These are phyloP conservation scores for Achlya hypogyna DNA, from an alignment of 352 stramenopile species.

Conservation along the genomic window DNA sequence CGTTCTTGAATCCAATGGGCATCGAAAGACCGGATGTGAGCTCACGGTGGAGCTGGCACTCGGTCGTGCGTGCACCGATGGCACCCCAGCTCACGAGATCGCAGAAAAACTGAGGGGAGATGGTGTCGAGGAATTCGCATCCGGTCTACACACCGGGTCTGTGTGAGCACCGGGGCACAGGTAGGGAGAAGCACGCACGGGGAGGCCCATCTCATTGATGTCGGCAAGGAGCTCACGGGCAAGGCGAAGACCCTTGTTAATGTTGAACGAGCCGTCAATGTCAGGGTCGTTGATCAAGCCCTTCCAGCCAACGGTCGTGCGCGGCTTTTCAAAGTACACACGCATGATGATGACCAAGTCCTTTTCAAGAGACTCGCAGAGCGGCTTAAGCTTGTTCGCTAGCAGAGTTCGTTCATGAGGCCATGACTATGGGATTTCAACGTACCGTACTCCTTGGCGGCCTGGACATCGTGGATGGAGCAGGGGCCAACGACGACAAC, in stretches of 20 bases:
- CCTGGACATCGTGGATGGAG: constrained; percentile 84
- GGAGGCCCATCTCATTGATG: constrained; percentile 82
- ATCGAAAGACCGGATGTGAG: constrained; percentile 84
- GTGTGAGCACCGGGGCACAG: constrained; percentile 47
- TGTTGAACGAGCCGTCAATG: constrained; percentile 85
- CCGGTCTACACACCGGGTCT: constrained; percentile 29
- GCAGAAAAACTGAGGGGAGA: constrained; percentile 86
- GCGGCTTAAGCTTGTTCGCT: constrained; percentile 45
- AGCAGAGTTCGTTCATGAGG: constrained; percentile 40
- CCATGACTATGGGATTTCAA: constrained; percentile 26
- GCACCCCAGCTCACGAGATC: constrained; percentile 84
- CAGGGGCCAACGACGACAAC: constrained; percentile 78
- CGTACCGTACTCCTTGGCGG: constrained; percentile 78
- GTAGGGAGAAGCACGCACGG: constrained; percentile 29
- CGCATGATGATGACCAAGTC: constrained; percentile 86
- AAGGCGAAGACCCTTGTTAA: constrained; percentile 84
- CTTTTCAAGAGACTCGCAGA: constrained; percentile 66
- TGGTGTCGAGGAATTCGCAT: constrained; percentile 86
- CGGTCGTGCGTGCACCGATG: constrained; percentile 83
- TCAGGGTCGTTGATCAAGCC: constrained; percentile 87
- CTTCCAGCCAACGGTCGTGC: constrained; percentile 86
- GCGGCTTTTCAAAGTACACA: constrained; percentile 88
- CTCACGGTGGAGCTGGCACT: constrained; percentile 85
- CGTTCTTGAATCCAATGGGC: constrained; percentile 88
- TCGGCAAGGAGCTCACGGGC: constrained; percentile 71